phyloP scores from a whole-genome alignment of 2,329 filamentous ascomycete genomes.

The Ambrosiella cleistominuta region DNA sequence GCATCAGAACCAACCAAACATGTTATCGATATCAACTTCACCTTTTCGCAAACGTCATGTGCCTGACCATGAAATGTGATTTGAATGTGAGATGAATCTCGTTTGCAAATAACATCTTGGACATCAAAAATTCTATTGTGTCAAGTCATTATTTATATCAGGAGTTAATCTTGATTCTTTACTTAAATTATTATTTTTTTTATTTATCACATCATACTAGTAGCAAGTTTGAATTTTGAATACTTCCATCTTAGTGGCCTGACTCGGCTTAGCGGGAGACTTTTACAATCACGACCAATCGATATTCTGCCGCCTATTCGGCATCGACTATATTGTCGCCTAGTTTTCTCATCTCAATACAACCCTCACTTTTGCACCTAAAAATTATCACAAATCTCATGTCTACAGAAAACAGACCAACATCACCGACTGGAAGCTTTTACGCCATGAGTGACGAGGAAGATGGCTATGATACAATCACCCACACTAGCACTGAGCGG shows the following conservation, averaged over 20 bases:
- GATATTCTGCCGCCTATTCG: conserved; percentile 9
- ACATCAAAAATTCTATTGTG: not conserved
- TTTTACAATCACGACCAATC: not conserved
- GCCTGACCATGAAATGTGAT: not conserved
- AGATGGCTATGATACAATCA: conserved; percentile 85
- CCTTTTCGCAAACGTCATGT: not conserved
- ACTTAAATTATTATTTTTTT: not conserved
- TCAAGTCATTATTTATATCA: not conserved
- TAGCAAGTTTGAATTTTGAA: not conserved
- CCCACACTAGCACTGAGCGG: conserved; percentile 54
- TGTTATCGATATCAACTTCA: too few species aligned
- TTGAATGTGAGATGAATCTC: not conserved
- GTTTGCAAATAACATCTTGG: not conserved
- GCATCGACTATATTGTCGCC: not conserved
- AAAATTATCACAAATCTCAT: conserved; percentile 1
- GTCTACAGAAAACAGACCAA: conserved; percentile 19
- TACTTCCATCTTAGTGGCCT: conserved; percentile 4
- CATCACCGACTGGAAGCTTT: conserved; percentile 72
- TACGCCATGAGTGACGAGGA: conserved; percentile 96
- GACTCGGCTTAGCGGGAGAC: conserved; percentile 11
- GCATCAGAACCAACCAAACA: not conserved
- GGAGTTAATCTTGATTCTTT: not conserved
- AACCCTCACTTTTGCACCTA: not conserved
- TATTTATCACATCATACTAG: not conserved
- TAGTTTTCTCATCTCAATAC: not conserved